Base-by-base conservation (phyloP, 106 monocot genomes). In the Amphibolis antarctica region DNA sequence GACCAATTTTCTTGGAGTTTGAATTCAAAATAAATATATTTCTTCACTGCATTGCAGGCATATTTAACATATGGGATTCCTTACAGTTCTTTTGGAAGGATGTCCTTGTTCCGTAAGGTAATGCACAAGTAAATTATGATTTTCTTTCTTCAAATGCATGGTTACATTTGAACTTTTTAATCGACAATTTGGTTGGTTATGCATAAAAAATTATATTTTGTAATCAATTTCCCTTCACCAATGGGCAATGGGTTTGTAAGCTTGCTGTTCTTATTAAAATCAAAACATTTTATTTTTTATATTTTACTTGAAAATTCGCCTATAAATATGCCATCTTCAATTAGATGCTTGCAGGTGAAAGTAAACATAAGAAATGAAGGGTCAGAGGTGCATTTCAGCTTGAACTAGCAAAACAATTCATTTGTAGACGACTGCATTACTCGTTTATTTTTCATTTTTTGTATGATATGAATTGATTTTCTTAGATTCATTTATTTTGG, bases 81-180 rank as follows among this genome's bases (percentile, higher is more conserved):
- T 26, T 62, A 75, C 29, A 81, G 73, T 76, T 75, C 80, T 66
- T 53, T 90, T 28, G 77, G 67, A 78, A 86, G 83, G 71, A 77
- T 83, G 64, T 77, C 83, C 17, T 70, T 90, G 44, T 90, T 86
- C 74, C 80, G 74, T 65, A 90, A 90, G 90, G 90, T 90, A 66
- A 29, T 53, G 43, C 59, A 27, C 27, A 15, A 28, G 10, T 53
- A 12, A 23, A n/a, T 55, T 21, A 49, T 45, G 51, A 3, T 63
- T 25, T 25, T 25, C 21, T 24, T 24, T 12, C 42, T n/a, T 13
- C 6, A 46, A 25, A 23, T 26, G 44, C 57, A 49, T 49, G n/a
- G 49, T 49, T 3, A 49, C 3, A 19, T 14, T 12, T 49, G 12
- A 49, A 17, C 49, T 17, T 49, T 15, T 10, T 19, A 17, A 19